Evolutionary conservation across 2,329 filamentous ascomycete genomes (phyloP), one percentile per base, ranked within the genome.

Genomic region (Bipolaris gigantea): DNA sequence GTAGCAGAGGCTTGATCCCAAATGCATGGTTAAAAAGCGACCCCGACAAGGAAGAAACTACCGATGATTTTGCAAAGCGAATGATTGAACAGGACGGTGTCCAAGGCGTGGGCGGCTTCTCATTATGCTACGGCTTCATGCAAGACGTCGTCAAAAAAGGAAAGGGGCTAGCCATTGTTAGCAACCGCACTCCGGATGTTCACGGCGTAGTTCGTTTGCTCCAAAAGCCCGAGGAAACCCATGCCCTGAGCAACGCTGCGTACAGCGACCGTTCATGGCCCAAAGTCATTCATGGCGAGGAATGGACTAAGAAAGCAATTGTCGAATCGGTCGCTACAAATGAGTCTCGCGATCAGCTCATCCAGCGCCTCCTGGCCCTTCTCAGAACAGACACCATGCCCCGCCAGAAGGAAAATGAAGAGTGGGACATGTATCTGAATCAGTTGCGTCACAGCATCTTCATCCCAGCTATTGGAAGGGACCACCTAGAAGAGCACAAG

Each of bases 21-120:
- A 85, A 83, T 56, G 78, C 79, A n/a, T 87, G 82, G 72, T 71
- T 88, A 13, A 80, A 79, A 9, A 73, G 77, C 13, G 61, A 70
- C 8, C 71, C 69, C 1, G 42, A 53, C 13, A 61, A 55, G 4
- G 46, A 66, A 13, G 75, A 80, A 50, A 70, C 70, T 2, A 79
- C 82, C 0, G 76, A 79, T 27, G 72, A 78, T 2, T 86, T 85
- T 56, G 82, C 83, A 2, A 73, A 77, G 57, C 69, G 78, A 13
- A 77, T 87, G 62, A 79, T 87, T 27, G 77, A 81, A 40, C 79
- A 80, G 34, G 80, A 81, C 18, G 78, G 81, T 2, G 79, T 83
- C 7, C 76, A 81, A 56, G 80, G 83, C 55, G 83, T 86, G 0
- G 85, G 85, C 1, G 85, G 85, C 0, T 87, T 87, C 67, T 86